Evolutionary conservation across 768 basidiomycete genomes (phyloP), one percentile per base, ranked within the genome.

Genomic region (Leccinum variicolor): DNA sequence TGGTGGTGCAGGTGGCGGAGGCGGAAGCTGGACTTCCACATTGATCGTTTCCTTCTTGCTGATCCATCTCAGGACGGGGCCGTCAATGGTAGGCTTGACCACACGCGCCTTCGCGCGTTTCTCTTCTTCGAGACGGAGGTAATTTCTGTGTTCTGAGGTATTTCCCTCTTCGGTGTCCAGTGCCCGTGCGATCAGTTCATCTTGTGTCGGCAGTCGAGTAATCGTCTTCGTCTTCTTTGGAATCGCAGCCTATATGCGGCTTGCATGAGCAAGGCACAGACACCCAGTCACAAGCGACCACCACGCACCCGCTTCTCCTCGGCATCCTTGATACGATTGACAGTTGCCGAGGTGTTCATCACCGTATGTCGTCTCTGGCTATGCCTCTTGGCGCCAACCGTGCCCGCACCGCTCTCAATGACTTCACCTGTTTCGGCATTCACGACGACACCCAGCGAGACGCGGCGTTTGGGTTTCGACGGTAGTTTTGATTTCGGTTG

Each of bases 151-250:
- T 49, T 91, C 86, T 6, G 79, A 78, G 21, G 87, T 84, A 68
- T 95, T 95, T 0, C 87, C 85, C 70, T 93, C 92, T 70, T 94
- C 93, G 53, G 86, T 91, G 64, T 93, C 90, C 17, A 94, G 81
- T 0, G 93, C 93, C 7, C 83, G 83, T 2, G 84, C 85, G 56
- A 95, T 88, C 8, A 94, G 81, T 64, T 94, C 90, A n/a, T 83
- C 88, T 65, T 95, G 93, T 0, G 91, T 91, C 46, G 78, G 81
- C 6, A 75, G 69, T 29, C 78, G 84, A 23, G 74, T 77, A 54
- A 76, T 77, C 3, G 72, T 69, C 65, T 84, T 89, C 7, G 73
- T 66, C 64, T 86, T 87, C 74, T 85, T 90, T 1, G 87, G 83
- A 10, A 76, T 61, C 0, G 85, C 76, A 13, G 84, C 82, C 85